Evolutionary conservation across 176 grass and related monocot genomes (phyloP).

Genomic region (Bonia amplexicaulis): DNA sequence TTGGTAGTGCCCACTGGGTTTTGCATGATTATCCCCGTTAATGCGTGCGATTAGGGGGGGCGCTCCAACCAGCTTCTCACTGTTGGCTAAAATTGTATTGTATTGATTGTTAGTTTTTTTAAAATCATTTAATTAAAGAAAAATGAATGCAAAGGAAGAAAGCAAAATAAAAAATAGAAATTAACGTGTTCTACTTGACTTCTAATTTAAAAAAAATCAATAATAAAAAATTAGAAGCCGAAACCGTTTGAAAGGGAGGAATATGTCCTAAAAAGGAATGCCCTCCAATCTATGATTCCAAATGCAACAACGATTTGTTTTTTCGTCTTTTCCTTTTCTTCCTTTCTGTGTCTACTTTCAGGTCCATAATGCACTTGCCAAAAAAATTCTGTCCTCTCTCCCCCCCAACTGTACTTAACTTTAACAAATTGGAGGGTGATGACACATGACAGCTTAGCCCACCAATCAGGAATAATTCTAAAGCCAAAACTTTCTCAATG

Average conservation of each 20-base stretch:
- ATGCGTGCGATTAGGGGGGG: not conserved
- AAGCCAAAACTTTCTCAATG: slow-evolving; percentile 22
- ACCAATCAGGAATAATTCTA: slow-evolving; percentile 32
- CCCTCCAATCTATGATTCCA: slow-evolving; percentile 19
- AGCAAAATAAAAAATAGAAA: too few relatives aligned
- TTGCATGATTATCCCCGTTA: not conserved
- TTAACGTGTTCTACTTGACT: too few relatives aligned
- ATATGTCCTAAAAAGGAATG: slow-evolving; percentile 45
- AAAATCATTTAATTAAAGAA: too few relatives aligned
- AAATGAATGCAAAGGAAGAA: too few relatives aligned
- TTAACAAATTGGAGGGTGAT: slow-evolving; percentile 32
- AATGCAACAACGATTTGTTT: slow-evolving; percentile 8
- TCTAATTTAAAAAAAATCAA: too few relatives aligned
- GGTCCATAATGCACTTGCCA: slow-evolving; percentile 16
- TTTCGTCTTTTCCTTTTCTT: not conserved
- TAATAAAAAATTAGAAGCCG: too few relatives aligned
- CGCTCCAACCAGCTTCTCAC: rapidly evolving
- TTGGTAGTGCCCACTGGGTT: not conserved
- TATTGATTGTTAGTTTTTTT: rapidly evolving
- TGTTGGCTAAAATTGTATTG: too few relatives aligned
- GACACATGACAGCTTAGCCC: slow-evolving; percentile 40
- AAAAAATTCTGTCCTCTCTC: not conserved
- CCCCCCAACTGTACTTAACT: not conserved
- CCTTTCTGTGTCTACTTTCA: not conserved
- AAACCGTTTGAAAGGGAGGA: too few relatives aligned